Conservation (phyloP, 352 stramenopile species). For the Saprolegnia diclina region DNA sequence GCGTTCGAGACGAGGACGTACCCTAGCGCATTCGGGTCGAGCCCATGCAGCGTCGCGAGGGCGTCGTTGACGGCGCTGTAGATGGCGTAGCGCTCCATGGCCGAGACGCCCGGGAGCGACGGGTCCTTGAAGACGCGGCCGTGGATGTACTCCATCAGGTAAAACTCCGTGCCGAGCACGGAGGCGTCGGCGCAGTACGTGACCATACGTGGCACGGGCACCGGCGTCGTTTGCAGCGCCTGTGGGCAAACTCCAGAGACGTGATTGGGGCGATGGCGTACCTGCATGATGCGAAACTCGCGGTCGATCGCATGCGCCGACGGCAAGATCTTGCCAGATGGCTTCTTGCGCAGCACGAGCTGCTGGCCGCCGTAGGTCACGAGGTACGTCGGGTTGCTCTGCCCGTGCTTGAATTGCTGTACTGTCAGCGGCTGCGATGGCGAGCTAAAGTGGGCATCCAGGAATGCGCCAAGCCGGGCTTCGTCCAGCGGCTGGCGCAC, state of each 20-base stretch:
- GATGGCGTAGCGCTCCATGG: constrained; percentile 74
- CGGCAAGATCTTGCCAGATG: constrained; percentile 65
- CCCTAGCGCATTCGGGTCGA: constrained; percentile 57
- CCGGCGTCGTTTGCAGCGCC: constrained; percentile 58
- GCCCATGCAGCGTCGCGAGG: constrained; percentile 52
- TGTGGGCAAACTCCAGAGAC: constrained; percentile 19
- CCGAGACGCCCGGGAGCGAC: constrained; percentile 50
- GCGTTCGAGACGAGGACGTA: no score
- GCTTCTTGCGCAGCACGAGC: constrained; percentile 80
- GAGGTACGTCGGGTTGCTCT: constrained; percentile 86
- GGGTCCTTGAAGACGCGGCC: constrained; percentile 73
- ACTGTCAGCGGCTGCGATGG: constrained; percentile 29
- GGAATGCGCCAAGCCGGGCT: background rate
- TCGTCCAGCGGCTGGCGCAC: constrained; percentile 24
- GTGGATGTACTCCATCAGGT: constrained; percentile 77
- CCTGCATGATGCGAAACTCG: constrained; percentile 57
- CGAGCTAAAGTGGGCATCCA: constrained; percentile 11
- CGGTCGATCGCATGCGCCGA: constrained; percentile 77
- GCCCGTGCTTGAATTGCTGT: constrained; percentile 76
- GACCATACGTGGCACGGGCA: constrained; percentile 58
- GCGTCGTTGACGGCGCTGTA: constrained; percentile 67
- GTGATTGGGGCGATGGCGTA: background rate
- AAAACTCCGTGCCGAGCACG: constrained; percentile 69
- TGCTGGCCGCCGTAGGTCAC: constrained; percentile 61
- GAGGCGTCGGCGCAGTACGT: constrained; percentile 55